These are phyloP conservation scores for Amaranthus palmeri DNA, from an alignment of 148 eudicot genomes.

Conservation along the genomic window DNA sequence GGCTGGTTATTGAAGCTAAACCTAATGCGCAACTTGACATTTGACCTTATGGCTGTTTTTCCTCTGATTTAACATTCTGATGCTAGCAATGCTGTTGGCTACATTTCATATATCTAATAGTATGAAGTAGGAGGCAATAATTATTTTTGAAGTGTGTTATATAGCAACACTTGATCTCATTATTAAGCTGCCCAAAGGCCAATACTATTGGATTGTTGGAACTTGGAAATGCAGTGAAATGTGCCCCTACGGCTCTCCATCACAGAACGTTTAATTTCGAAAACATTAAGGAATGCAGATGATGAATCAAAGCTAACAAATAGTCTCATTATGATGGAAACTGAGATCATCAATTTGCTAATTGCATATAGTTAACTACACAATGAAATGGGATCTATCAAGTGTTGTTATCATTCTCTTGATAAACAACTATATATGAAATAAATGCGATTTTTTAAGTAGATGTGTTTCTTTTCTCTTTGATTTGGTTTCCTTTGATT, in stretches of 20 bases:
- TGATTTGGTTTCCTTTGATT: not conserved
- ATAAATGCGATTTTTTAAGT: not conserved
- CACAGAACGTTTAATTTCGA: too few relatives aligned
- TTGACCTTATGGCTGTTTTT: slow-evolving; percentile 3
- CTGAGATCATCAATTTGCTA: too few relatives aligned
- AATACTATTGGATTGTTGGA: not conserved
- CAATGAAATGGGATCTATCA: too few relatives aligned
- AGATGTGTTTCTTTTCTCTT: not conserved
- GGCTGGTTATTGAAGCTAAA: not conserved
- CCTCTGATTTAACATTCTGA: not conserved
- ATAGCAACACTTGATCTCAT: not conserved
- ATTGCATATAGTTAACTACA: too few relatives aligned
- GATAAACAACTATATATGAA: not conserved
- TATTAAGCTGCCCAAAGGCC: not conserved
- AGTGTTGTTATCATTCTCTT: not conserved
- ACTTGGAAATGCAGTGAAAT: too few relatives aligned
- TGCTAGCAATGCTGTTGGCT: not conserved
- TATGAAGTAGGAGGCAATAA: not conserved
- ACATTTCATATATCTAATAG: not conserved
- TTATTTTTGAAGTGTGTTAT: not conserved
- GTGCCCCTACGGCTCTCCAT: too few relatives aligned
- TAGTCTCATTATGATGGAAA: too few relatives aligned
- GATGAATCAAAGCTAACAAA: too few relatives aligned
- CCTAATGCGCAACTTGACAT: not conserved
- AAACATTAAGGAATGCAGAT: too few relatives aligned